phyloP scores from a whole-genome alignment of 2,329 filamentous ascomycete species.

The Aspergillus ochraceoroseus region DNA sequence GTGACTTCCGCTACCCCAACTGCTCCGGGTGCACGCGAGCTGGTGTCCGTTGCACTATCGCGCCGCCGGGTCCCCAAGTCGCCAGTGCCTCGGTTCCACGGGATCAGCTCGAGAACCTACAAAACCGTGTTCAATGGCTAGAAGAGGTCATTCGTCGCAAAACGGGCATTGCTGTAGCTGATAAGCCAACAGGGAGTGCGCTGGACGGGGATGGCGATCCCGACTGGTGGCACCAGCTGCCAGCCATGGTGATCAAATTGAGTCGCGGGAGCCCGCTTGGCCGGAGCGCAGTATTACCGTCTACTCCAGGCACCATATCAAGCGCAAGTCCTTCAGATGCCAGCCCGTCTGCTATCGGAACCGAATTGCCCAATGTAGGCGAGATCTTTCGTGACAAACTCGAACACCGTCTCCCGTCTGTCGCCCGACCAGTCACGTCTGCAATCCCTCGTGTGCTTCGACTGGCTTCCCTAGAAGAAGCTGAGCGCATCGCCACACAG shows the following conservation, averaged over 20 bases:
- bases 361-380: constrained; percentile 37
- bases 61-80: constrained; percentile 37
- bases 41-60: constrained; percentile 40
- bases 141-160: constrained; percentile 36
- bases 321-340: constrained; percentile 12
- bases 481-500: constrained; percentile 29
- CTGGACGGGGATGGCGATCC: constrained; percentile 33
- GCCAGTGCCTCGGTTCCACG: constrained; percentile 37
- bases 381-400: constrained; percentile 40
- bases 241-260: constrained; percentile 36
- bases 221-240: constrained; percentile 41
- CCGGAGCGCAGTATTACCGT: constrained; percentile 14
- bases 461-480: constrained; percentile 35
- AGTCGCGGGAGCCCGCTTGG: constrained; percentile 26
- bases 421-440: constrained; percentile 30
- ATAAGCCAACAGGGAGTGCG: constrained; percentile 31
- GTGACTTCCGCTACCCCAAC: constrained; percentile 41
- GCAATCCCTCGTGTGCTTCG: constrained; percentile 34
- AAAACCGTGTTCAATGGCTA: constrained; percentile 40
- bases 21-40: constrained; percentile 39
- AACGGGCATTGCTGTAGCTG: constrained; percentile 33
- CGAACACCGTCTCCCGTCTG: constrained; percentile 35
- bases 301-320: constrained; percentile 10
- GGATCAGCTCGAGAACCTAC: constrained; percentile 39
- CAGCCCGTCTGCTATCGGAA: constrained; percentile 23